Evolutionary conservation across 2,329 filamentous ascomycete species (phyloP).

Genomic region (Juglanconis juglandina): DNA sequence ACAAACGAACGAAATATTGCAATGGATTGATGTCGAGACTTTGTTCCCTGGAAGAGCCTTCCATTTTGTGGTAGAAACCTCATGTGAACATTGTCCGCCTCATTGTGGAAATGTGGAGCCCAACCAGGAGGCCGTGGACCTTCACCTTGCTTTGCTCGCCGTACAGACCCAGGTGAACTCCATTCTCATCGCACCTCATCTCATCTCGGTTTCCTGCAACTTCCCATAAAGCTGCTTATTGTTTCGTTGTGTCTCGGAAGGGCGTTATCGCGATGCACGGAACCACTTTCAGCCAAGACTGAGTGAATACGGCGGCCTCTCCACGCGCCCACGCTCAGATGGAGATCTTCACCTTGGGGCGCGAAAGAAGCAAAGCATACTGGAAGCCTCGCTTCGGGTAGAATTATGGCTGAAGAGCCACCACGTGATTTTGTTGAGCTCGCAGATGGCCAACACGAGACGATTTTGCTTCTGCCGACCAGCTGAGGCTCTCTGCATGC

Average conservation of each 20-base stretch:
- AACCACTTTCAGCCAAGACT: background rate
- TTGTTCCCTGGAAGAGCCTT: background rate
- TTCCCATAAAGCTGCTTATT: background rate
- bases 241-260: background rate
- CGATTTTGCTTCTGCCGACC: background rate
- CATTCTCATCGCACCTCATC: background rate
- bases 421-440: background rate
- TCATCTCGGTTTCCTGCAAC: background rate
- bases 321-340: background rate
- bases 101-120: background rate
- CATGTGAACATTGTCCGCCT: background rate
- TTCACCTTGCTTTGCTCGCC: background rate
- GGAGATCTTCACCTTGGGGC: background rate
- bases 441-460: background rate
- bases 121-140: background rate
- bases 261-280: background rate
- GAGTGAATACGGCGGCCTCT: background rate
- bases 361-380: background rate
- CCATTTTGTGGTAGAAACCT: background rate
- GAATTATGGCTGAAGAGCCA: background rate
- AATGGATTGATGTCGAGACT: background rate
- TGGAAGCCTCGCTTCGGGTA: background rate
- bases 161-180: background rate
- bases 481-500: conserved; percentile 1
- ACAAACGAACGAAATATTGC: background rate